Conservation (phyloP, 2,329 filamentous ascomycete genomes). For the Colletotrichum orchidophilum region DNA sequence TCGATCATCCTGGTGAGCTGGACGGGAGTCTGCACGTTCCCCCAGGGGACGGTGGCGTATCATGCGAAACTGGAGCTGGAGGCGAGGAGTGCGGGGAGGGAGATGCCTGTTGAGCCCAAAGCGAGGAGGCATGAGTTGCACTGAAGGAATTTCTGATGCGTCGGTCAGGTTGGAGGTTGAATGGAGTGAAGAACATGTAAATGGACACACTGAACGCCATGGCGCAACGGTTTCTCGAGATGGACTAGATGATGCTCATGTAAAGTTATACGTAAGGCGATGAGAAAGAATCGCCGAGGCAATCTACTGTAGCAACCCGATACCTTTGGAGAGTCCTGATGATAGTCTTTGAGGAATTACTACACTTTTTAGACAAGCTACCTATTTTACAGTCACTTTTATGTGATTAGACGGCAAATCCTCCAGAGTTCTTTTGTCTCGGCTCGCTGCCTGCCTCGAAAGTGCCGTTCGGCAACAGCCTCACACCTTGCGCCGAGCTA, state of each 20-base stretch:
- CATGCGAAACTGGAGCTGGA: not conserved
- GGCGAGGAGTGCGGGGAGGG: not conserved
- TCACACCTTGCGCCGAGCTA: slow-evolving; percentile 79
- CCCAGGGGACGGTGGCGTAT: not conserved
- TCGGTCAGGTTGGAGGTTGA: not conserved
- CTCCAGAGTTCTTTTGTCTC: slow-evolving; percentile 79
- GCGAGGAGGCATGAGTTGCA: not conserved
- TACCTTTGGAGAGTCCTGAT: not conserved
- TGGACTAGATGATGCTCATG: too few relatives aligned
- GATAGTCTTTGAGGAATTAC: not conserved
- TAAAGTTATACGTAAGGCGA: too few relatives aligned
- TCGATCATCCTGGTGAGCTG: not conserved
- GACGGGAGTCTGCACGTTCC: not conserved
- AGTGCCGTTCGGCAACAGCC: slow-evolving; percentile 66
- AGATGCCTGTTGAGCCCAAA: not conserved
- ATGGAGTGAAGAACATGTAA: not conserved
- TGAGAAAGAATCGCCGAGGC: too few relatives aligned
- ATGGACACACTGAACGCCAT: not conserved
- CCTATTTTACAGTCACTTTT: not conserved
- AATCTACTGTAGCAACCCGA: too few relatives aligned
- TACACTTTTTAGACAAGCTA: not conserved
- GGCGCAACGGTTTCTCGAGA: not conserved
- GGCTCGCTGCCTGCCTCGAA: slow-evolving; percentile 88
- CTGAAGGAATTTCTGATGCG: not conserved
- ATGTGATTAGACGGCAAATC: slow-evolving; percentile 57